A percentile compares a stretch with the other conserved stretches of the same genome.
Evolutionary conservation across 2,329 filamentous ascomycete species (phyloP).

Genomic region (Aureobasidium vineae): DNA sequence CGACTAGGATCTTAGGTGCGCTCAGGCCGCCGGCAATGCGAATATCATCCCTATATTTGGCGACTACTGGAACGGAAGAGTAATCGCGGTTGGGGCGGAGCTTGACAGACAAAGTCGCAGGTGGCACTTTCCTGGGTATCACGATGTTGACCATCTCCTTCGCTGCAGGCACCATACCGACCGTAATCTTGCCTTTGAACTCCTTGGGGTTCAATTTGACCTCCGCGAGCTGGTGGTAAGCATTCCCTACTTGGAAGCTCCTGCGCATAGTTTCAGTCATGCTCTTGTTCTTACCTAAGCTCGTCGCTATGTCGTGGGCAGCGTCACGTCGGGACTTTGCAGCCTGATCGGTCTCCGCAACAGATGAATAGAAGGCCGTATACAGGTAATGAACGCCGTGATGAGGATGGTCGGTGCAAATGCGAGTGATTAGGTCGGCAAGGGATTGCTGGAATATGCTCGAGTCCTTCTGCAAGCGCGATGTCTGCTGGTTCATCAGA

Average conservation of each 20-base stretch:
- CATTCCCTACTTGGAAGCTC: constrained; percentile 70
- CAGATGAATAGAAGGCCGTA: constrained; percentile 64
- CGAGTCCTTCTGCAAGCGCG: constrained; percentile 72
- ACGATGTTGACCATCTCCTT: constrained; percentile 3
- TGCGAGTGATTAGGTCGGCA: constrained; percentile 70
- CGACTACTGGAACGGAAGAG: constrained; percentile 69
- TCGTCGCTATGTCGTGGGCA: constrained; percentile 65
- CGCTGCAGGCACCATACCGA: constrained; percentile 57
- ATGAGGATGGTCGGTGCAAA: constrained; percentile 90
- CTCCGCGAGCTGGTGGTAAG: constrained; percentile 63
- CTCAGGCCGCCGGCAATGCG: constrained; percentile 87
- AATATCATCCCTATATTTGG: constrained; percentile 70
- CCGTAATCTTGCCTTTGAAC: constrained; percentile 46
- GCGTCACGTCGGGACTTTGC: constrained; percentile 72
- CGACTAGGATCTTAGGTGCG: constrained; percentile 88
- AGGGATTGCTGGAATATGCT: constrained; percentile 74
- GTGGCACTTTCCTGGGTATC: constrained; percentile 59
- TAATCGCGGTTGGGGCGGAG: constrained; percentile 74
- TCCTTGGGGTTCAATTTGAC: constrained; percentile 46
- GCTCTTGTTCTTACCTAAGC: constrained; percentile 55
- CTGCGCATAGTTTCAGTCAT: constrained; percentile 63
- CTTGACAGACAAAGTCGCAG: constrained; percentile 82
- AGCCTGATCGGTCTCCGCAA: constrained; percentile 67
- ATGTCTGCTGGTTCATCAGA: constrained; percentile 94
- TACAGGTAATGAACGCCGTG: constrained; percentile 98